Evolutionary conservation across 768 basidiomycete species (phyloP).

Genomic region (Rhizopogon vesiculosus): DNA sequence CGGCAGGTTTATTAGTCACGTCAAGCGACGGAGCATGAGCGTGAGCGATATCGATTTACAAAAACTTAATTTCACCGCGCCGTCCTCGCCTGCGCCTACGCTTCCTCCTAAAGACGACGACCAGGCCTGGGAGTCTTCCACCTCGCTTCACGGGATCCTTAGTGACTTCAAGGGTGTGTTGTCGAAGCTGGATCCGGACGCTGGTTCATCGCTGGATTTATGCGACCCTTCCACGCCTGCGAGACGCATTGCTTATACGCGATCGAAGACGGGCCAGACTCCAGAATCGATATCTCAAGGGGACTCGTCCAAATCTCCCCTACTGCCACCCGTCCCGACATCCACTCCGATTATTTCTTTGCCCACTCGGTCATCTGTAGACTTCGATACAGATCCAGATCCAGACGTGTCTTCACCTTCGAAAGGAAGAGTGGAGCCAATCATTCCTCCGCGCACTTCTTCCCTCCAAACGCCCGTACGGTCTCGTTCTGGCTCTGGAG

Average conservation of each 20-base stretch:
- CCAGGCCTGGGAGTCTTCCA: slow-evolving; percentile 36
- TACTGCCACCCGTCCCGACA: slow-evolving; percentile 10
- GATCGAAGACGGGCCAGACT: slow-evolving; percentile 31
- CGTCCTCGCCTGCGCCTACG: slow-evolving; percentile 32
- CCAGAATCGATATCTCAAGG: neutral
- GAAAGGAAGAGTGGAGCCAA: slow-evolving; percentile 34
- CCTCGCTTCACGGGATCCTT: slow-evolving; percentile 56
- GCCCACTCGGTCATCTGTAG: slow-evolving; percentile 18
- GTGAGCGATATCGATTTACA: slow-evolving; percentile 61
- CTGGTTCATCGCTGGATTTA: slow-evolving; percentile 51
- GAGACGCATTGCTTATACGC: slow-evolving; percentile 34
- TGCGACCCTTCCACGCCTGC: slow-evolving; percentile 59
- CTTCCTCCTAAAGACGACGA: slow-evolving; percentile 32
- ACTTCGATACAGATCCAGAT: slow-evolving; percentile 5
- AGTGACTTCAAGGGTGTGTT: slow-evolving; percentile 73
- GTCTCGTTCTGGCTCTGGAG: slow-evolving; percentile 25
- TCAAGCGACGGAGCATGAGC: slow-evolving; percentile 70
- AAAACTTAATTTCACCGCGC: slow-evolving; percentile 28
- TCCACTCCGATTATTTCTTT: slow-evolving; percentile 20
- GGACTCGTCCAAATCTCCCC: slow-evolving; percentile 14
- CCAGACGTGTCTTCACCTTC: slow-evolving; percentile 36
- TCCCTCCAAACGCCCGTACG: slow-evolving; percentile 28
- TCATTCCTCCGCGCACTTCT: slow-evolving; percentile 24
- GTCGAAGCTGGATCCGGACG: slow-evolving; percentile 57
- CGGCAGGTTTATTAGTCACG: slow-evolving; percentile 24